Conservation (phyloP, 1,139 yeast species). For the Yamadazyma jaroonii region DNA sequence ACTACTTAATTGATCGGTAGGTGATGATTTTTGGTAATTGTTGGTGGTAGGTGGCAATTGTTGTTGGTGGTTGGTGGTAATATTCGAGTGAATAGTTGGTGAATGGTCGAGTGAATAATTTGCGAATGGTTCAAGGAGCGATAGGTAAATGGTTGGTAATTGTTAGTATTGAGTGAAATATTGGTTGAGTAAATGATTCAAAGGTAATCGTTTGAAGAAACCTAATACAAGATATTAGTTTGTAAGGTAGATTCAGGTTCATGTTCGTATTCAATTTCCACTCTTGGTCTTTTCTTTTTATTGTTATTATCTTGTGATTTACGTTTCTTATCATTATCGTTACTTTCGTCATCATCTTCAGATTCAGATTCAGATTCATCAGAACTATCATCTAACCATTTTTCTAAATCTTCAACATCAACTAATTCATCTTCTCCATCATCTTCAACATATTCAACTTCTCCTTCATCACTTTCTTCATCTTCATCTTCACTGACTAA, state of each 20-base stretch:
- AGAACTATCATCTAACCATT: slow-evolving; percentile 73
- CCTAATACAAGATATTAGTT: slow-evolving; percentile 16
- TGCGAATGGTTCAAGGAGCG: no score
- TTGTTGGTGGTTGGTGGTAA: no score
- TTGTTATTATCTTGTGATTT: slow-evolving; percentile 35
- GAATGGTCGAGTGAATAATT: no score
- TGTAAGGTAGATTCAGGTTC: slow-evolving; percentile 34
- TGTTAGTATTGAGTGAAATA: no score
- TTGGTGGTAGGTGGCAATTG: no score
- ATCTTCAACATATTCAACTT: slow-evolving; percentile 83
- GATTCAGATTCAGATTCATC: slow-evolving; percentile 44
- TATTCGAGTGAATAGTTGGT: no score
- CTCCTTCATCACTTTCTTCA: slow-evolving; percentile 72
- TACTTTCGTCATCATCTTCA: slow-evolving; percentile 33
- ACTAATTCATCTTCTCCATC: slow-evolving; percentile 86
- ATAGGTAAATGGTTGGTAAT: no score
- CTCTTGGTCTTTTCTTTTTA: slow-evolving; percentile 66
- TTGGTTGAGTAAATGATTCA: no score
- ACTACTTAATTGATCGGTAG: no score
- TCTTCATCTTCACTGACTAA: slow-evolving; percentile 62
- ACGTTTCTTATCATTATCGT: slow-evolving; percentile 34
- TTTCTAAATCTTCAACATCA: slow-evolving; percentile 87
- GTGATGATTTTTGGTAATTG: no score
- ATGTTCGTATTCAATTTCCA: slow-evolving; percentile 82
- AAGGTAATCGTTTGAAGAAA: no score